Evolutionary conservation across 2,329 filamentous ascomycete genomes (phyloP).

Genomic region (Monosporascus ibericus): DNA sequence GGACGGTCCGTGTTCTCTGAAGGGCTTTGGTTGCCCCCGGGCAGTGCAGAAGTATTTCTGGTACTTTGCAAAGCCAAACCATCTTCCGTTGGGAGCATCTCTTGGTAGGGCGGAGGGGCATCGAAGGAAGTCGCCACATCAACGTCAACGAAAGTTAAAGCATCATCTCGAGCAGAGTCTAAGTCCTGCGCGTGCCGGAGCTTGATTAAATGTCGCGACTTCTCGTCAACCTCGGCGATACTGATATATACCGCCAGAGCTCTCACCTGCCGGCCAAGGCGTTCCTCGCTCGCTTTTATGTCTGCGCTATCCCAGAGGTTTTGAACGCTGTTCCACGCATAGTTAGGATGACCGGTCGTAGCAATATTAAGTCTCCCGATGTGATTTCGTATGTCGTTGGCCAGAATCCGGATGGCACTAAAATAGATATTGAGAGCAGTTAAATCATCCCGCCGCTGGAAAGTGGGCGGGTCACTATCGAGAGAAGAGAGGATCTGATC

Average conservation of each 20-base stretch:
- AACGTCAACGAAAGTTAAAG: neutral
- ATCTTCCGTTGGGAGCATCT: neutral
- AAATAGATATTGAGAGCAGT: slow-evolving; percentile 1
- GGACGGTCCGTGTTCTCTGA: neutral
- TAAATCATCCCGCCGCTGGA: slow-evolving; percentile 1
- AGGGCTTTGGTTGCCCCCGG: neutral
- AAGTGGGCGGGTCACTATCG: slow-evolving; percentile 6
- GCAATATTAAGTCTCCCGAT: neutral
- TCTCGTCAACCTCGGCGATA: neutral
- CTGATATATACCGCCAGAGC: slow-evolving; percentile 2
- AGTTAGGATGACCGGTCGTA: neutral
- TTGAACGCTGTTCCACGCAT: slow-evolving; percentile 1
- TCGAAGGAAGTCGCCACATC: neutral
- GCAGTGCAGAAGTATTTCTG: neutral
- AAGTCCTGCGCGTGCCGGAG: neutral
- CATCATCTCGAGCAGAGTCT: slow-evolving; percentile 1
- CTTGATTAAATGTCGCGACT: neutral
- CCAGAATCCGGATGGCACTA: slow-evolving; percentile 1
- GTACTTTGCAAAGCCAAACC: neutral
- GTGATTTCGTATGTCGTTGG: slow-evolving; percentile 2
- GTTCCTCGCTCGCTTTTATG: slow-evolving; percentile 1
- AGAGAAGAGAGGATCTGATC: slow-evolving; percentile 4
- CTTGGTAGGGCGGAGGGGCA: neutral
- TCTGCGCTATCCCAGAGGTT: neutral
- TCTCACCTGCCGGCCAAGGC: slow-evolving; percentile 3